A percentile compares a stretch with the other conserved stretches of the same genome.
Conservation (phyloP, 1,284 basidiomycete genomes). For the Testicularia cyperi region DNA sequence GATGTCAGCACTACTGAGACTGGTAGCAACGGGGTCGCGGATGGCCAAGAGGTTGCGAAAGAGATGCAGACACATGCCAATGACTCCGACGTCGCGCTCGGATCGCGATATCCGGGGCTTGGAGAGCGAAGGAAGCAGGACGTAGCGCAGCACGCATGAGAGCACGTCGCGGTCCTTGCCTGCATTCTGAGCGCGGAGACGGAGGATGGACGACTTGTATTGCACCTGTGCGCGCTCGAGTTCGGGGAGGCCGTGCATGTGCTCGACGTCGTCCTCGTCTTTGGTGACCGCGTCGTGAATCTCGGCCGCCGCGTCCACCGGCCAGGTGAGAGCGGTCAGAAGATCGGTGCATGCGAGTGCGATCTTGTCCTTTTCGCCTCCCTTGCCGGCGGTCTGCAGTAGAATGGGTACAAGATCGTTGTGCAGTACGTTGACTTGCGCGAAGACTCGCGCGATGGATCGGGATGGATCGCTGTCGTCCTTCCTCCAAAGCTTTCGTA, state of each 20-base stretch:
- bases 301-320: constrained; percentile 53
- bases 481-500: constrained; percentile 55
- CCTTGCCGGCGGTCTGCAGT: constrained; percentile 50
- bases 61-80: constrained; percentile 57
- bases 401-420: constrained; percentile 57
- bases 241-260: constrained; percentile 34
- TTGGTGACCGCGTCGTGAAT: constrained; percentile 46
- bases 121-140: constrained; percentile 52
- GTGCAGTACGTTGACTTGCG: constrained; percentile 53
- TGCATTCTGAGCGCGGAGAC: constrained; percentile 26
- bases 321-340: constrained; percentile 59
- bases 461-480: constrained; percentile 55
- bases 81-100: constrained; percentile 51
- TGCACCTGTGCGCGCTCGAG: constrained; percentile 44
- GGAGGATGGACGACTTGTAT: constrained; percentile 58
- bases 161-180: constrained; percentile 44
- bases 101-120: constrained; percentile 48
- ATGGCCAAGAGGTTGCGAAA: constrained; percentile 59
- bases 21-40: constrained; percentile 48
- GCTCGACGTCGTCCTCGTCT: constrained; percentile 43
- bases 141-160: constrained; percentile 43
- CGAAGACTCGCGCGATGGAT: constrained; percentile 53
- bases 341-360: constrained; percentile 58
- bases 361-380: constrained; percentile 45
- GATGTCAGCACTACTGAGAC: constrained; percentile 39